Evolutionary conservation across 257 asterid genomes (phyloP).

Genomic region (Linaria vulgaris): DNA sequence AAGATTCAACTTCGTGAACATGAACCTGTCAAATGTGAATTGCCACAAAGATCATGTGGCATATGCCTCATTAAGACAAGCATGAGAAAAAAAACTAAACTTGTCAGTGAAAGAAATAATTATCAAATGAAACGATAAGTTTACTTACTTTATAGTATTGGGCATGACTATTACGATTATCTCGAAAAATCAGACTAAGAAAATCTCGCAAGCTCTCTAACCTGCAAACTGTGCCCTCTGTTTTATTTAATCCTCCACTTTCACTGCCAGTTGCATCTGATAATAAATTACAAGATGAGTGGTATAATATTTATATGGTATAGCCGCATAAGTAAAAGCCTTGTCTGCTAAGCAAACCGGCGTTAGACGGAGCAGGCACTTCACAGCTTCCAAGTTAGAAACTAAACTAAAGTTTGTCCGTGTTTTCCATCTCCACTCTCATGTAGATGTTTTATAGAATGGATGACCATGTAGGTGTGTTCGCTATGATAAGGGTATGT

Average conservation of each 20-base stretch:
- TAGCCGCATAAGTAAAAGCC: constrained; percentile 5
- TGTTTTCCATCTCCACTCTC: constrained; percentile 10
- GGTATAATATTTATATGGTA: constrained; percentile 4
- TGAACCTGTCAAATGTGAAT: constrained; percentile 63
- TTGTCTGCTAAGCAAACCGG: constrained; percentile 1
- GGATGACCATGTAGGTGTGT: constrained; percentile 3
- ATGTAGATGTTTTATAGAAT: not conserved
- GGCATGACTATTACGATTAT: constrained; percentile 65
- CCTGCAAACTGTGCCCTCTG: constrained; percentile 60
- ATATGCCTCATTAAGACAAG: constrained; percentile 23
- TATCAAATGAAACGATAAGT: constrained; percentile 20
- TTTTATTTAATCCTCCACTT: constrained; percentile 57
- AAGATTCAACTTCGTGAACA: constrained; percentile 75
- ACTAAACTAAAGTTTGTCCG: not conserved
- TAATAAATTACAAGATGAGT: constrained; percentile 28
- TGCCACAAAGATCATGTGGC: constrained; percentile 29
- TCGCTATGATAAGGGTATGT: not conserved
- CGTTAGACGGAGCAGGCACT: constrained; percentile 6
- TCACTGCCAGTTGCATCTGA: constrained; percentile 56
- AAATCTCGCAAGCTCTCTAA: constrained; percentile 85
- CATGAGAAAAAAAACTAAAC: constrained; percentile 2
- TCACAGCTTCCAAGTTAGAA: constrained; percentile 21
- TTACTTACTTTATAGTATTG: constrained; percentile 79
- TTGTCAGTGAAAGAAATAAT: not conserved
- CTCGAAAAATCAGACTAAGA: constrained; percentile 68